These are phyloP conservation scores for Forsythia viridissima DNA, from an alignment of 257 asterid genomes.

Conservation along the genomic window DNA sequence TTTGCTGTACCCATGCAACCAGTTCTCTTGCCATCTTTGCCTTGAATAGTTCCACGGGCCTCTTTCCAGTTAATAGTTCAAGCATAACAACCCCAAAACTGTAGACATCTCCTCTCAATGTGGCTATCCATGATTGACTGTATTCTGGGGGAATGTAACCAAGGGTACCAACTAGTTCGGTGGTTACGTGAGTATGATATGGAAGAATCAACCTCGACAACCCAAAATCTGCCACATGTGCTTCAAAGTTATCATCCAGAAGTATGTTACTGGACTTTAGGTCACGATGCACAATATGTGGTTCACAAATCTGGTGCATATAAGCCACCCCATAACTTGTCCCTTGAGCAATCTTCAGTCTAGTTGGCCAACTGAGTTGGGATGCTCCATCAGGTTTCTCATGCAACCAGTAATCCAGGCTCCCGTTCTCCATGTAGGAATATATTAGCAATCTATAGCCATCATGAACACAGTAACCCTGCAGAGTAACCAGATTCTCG, in stretches of 20 bases:
- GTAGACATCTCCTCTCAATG: conserved; percentile 89
- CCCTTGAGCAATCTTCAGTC: conserved; percentile 74
- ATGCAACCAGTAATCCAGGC: conserved; percentile 93
- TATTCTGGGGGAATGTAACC: conserved; percentile 99
- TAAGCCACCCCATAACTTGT: conserved; percentile 85
- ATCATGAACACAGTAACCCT: conserved; percentile 89
- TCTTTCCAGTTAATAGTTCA: conserved; percentile 78
- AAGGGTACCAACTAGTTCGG: conserved; percentile 92
- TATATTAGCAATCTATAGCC: conserved; percentile 81
- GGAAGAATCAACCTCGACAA: conserved; percentile 87
- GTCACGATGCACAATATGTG: conserved; percentile 95
- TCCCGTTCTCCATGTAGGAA: conserved; percentile 93
- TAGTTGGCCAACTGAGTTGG: conserved; percentile 80
- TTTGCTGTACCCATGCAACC: conserved; percentile 76
- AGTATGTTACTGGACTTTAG: conserved; percentile 94
- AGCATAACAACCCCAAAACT: conserved; percentile 95
- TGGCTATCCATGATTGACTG: conserved; percentile 95
- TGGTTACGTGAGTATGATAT: conserved; percentile 84
- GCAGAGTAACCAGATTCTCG: conserved; percentile 79
- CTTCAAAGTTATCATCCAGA: conserved; percentile 75
- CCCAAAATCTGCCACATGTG: conserved; percentile 96
- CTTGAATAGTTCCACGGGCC: conserved; percentile 86
- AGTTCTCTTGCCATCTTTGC: conserved; percentile 73
- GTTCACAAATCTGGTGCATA: conserved; percentile 91
- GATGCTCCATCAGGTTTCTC: conserved; percentile 83